Conservation (phyloP, 768 basidiomycete genomes). For the Xerocomellus chrysenteron region DNA sequence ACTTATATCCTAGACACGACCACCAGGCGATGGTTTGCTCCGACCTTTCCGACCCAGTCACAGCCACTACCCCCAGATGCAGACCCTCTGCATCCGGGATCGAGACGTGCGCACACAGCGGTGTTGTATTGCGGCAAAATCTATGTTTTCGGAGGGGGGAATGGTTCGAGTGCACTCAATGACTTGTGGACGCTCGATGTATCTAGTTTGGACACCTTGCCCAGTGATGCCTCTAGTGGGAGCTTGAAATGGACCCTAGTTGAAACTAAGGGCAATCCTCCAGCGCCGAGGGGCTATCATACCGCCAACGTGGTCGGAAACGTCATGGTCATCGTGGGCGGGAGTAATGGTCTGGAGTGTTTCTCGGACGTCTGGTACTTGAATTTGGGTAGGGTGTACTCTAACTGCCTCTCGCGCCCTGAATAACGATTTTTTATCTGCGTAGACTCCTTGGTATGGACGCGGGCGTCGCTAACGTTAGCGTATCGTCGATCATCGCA, state of each 20-base stretch:
- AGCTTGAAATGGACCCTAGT: slow-evolving; percentile 59
- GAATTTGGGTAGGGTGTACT: slow-evolving; percentile 65
- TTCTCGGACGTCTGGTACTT: slow-evolving; percentile 89
- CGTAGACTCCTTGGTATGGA: slow-evolving; percentile 32
- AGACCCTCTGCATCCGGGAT: slow-evolving; percentile 44
- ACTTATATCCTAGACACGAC: slow-evolving; percentile 82
- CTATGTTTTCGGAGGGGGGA: slow-evolving; percentile 93
- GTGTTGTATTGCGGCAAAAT: slow-evolving; percentile 70
- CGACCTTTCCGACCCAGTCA: slow-evolving; percentile 30
- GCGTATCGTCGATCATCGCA: slow-evolving; percentile 72
- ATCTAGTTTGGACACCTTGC: slow-evolving; percentile 35
- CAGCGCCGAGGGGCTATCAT: slow-evolving; percentile 83
- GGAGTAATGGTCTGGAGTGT: slow-evolving; percentile 85
- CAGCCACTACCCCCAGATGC: slow-evolving; percentile 4
- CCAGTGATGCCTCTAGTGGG: slow-evolving; percentile 6
- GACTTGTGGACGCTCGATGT: slow-evolving; percentile 89
- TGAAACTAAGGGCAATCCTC: slow-evolving; percentile 54
- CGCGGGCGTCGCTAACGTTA: slow-evolving; percentile 21
- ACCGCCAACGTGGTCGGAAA: slow-evolving; percentile 84
- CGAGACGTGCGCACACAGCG: slow-evolving; percentile 86
- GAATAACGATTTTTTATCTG: background rate
- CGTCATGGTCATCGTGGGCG: slow-evolving; percentile 86
- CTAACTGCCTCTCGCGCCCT: background rate
- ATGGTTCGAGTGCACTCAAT: slow-evolving; percentile 82
- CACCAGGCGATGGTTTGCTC: slow-evolving; percentile 63